A percentile compares a stretch with the other conserved stretches of the same genome.
Conservation (phyloP, 1,284 basidiomycete species). For the Flammula alnicola region DNA sequence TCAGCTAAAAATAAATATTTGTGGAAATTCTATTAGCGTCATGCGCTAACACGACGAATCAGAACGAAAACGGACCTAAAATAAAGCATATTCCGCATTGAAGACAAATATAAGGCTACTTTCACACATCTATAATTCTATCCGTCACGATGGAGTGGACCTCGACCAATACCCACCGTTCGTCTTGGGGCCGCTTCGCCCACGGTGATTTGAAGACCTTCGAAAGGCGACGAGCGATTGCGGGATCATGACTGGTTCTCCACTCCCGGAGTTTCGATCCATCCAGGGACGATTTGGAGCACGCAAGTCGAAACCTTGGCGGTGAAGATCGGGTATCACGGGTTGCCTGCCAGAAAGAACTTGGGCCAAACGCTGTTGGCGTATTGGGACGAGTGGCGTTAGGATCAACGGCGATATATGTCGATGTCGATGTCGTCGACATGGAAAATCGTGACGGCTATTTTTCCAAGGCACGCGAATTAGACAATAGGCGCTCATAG, state of each 20-base stretch:
- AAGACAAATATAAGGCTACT: no score
- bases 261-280: no score
- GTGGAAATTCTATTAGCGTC: no score
- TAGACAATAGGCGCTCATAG: background rate
- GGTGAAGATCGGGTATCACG: no score
- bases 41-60: no score
- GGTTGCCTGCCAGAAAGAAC: no score
- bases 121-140: slow-evolving; percentile 11
- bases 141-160: slow-evolving; percentile 19
- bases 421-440: slow-evolving; percentile 24
- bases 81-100: no score
- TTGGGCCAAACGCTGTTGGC: no score
- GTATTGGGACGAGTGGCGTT: slow-evolving; percentile 3
- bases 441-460: slow-evolving; percentile 26
- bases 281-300: no score
- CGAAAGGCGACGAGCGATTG: slow-evolving; percentile 10
- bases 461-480: background rate
- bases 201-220: slow-evolving; percentile 19
- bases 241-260: background rate
- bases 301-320: no score
- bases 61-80: no score
- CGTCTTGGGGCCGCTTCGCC: slow-evolving; percentile 18
- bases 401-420: slow-evolving; percentile 21
- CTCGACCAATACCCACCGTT: slow-evolving; percentile 21
- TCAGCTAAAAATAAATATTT: no score